Conservation (phyloP, 441 rosid genomes). For the Adansonia rubrostipa region DNA sequence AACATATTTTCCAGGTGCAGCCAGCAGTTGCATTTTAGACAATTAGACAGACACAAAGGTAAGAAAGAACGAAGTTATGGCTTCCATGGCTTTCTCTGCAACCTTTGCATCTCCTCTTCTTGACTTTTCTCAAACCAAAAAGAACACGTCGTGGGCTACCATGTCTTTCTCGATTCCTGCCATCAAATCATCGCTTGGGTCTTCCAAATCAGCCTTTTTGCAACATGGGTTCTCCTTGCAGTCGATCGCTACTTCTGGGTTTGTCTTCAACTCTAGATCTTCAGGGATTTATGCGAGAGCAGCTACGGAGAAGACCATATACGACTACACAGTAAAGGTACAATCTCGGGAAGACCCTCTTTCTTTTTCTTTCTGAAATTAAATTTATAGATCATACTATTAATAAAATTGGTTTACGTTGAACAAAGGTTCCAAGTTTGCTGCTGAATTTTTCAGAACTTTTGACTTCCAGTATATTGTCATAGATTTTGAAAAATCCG, state of each 20-base stretch:
- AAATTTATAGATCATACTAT: neutral
- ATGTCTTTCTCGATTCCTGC: conserved; percentile 42
- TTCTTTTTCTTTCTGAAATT: neutral
- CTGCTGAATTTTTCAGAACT: neutral
- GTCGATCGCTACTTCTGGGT: conserved; percentile 42
- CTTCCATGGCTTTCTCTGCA: conserved; percentile 47
- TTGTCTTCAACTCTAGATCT: conserved; percentile 44
- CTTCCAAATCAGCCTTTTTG: conserved; percentile 56
- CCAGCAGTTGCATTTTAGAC: neutral
- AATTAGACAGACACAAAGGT: neutral
- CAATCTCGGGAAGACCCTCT: neutral
- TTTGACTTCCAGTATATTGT: neutral
- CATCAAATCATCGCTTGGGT: conserved; percentile 47
- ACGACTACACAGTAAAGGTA: conserved; percentile 88
- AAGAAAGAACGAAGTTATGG: conserved; percentile 28
- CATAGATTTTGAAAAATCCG: neutral
- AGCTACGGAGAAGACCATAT: conserved; percentile 72
- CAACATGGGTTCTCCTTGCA: conserved; percentile 52
- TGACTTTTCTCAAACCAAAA: conserved; percentile 35
- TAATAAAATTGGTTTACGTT: neutral
- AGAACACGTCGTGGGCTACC: conserved; percentile 38
- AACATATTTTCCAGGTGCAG: neutral
- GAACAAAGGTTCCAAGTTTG: conserved; percentile 18
- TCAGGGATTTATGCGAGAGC: conserved; percentile 66
- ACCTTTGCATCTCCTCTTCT: conserved; percentile 40